Evolutionary conservation across 2,329 filamentous ascomycete genomes (phyloP).

Genomic region (Beauveria sp.): DNA sequence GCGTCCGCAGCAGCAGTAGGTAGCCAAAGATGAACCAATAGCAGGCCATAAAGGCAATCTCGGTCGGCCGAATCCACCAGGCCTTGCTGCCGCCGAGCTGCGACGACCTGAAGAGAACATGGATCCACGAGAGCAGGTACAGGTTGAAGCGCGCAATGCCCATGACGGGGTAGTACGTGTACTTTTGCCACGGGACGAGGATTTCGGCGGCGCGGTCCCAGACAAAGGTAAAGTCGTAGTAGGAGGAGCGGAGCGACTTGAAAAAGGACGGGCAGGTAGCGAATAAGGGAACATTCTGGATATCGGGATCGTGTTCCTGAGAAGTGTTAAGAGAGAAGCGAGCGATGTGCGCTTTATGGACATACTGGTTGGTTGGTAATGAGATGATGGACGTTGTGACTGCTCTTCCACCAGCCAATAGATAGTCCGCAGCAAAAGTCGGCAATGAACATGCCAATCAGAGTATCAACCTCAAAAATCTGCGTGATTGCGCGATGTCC

Average conservation of each 20-base stretch:
- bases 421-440: slow-evolving; percentile 59
- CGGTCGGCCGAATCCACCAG: slow-evolving; percentile 60
- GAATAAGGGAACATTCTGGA: slow-evolving; percentile 62
- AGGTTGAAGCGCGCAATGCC: slow-evolving; percentile 64
- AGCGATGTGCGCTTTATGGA: neutral
- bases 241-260: slow-evolving; percentile 52
- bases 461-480: slow-evolving; percentile 48
- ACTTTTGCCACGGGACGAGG: slow-evolving; percentile 53
- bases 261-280: slow-evolving; percentile 60
- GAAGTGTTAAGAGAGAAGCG: slow-evolving; percentile 11
- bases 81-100: slow-evolving; percentile 49
- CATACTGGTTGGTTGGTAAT: slow-evolving; percentile 53
- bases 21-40: slow-evolving; percentile 66
- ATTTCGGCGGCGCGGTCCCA: slow-evolving; percentile 56
- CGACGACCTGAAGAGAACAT: slow-evolving; percentile 51
- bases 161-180: slow-evolving; percentile 63
- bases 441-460: slow-evolving; percentile 55
- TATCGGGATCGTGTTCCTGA: slow-evolving; percentile 49
- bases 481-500: slow-evolving; percentile 56
- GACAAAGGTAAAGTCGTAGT: slow-evolving; percentile 57
- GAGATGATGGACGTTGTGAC: slow-evolving; percentile 61
- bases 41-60: slow-evolving; percentile 53
- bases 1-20: slow-evolving; percentile 49
- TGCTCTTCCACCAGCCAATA: slow-evolving; percentile 64
- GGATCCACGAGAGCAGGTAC: slow-evolving; percentile 59